These are phyloP conservation scores for Verbena officinalis DNA, from an alignment of 257 asterid species.

Conservation along the genomic window DNA sequence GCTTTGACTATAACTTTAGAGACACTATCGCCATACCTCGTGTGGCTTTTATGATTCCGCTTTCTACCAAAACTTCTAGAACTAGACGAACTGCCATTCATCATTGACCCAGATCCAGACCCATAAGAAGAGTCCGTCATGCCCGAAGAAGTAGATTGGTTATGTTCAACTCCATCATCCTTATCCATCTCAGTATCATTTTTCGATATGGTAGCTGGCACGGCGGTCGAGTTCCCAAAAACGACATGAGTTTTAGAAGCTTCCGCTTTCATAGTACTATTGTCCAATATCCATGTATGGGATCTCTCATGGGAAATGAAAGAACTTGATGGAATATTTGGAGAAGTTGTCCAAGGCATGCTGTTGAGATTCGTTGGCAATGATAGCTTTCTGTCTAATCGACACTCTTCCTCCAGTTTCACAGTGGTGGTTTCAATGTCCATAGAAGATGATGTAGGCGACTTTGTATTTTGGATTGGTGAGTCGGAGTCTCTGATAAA, in stretches of 20 bases:
- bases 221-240: constrained; percentile 40
- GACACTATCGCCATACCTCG: constrained; percentile 43
- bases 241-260: constrained; percentile 34
- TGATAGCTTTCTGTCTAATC: constrained; percentile 34
- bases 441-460: constrained; percentile 34
- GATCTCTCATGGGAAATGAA: constrained; percentile 27
- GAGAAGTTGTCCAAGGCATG: constrained; percentile 38
- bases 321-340: constrained; percentile 38
- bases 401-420: constrained; percentile 57
- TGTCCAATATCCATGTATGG: constrained; percentile 20
- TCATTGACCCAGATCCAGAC: constrained; percentile 56
- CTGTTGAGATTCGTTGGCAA: constrained; percentile 32
- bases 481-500: constrained; percentile 31
- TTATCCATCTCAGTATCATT: constrained; percentile 30
- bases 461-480: constrained; percentile 28
- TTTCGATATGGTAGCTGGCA: constrained; percentile 32
- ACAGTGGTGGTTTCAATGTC: constrained; percentile 40
- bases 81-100: constrained; percentile 60
- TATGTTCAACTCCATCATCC: constrained; percentile 42
- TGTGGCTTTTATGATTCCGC: constrained; percentile 34
- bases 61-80: constrained; percentile 47
- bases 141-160: constrained; percentile 61
- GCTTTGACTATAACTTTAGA: constrained; percentile 65
- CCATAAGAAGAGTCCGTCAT: constrained; percentile 66
- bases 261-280: constrained; percentile 25